Evolutionary conservation across 768 basidiomycete genomes (phyloP).

Genomic region (Mycena albidolilacea): DNA sequence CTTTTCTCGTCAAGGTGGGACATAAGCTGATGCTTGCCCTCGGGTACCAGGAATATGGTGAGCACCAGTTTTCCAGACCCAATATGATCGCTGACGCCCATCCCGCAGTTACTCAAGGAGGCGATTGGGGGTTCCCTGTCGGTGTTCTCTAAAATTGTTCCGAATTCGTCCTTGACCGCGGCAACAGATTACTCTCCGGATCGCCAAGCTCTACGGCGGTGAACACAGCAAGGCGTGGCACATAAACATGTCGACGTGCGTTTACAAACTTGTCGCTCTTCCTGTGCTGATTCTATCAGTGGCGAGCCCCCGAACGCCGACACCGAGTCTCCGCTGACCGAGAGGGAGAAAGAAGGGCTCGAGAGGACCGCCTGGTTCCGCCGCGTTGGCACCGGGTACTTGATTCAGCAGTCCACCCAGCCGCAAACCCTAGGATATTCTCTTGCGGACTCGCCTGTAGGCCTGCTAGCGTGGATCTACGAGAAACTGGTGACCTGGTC

Average conservation of each 20-base stretch:
- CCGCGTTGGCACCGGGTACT: not conserved
- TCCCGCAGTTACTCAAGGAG: not conserved
- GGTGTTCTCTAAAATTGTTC: not conserved
- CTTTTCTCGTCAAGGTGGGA: not conserved
- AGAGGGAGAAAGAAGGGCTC: not conserved
- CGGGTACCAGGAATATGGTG: not conserved
- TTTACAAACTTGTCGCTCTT: not conserved
- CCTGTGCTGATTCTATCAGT: not conserved
- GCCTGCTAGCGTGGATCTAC: not conserved
- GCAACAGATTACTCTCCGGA: not conserved
- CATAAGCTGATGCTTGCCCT: not conserved
- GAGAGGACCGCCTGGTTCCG: not conserved
- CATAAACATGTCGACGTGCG: not conserved
- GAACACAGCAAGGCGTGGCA: conserved; percentile 1
- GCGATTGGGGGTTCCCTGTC: not conserved
- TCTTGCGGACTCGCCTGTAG: not conserved
- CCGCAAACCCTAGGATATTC: not conserved
- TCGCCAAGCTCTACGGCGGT: not conserved
- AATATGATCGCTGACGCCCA: not conserved
- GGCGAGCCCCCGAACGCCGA: not conserved
- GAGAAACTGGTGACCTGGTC: not conserved
- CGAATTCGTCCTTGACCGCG: not conserved
- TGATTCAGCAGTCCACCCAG: not conserved
- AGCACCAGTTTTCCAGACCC: not conserved
- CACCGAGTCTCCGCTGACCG: not conserved